Evolutionary conservation across 345 rosid species (phyloP), one percentile per base, ranked within the genome.

Genomic region (Diplotaxis tenuifolia): DNA sequence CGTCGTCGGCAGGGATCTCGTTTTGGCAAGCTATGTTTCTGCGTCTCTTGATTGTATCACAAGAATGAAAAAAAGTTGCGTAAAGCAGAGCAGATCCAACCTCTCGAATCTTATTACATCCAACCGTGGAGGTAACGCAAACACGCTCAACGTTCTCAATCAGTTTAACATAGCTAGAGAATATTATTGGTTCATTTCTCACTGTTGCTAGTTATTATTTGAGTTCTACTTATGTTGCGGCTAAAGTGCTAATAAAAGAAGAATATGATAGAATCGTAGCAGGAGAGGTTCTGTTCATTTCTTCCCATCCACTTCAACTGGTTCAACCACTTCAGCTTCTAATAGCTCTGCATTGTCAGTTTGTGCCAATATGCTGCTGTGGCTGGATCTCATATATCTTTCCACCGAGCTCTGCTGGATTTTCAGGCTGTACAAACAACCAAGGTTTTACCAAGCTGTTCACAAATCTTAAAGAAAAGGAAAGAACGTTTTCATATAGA

Each of bases 361-460:
- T 42, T 68, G 81, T 40, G 78, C 22, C 62, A 71, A n/a, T 54
- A 14, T 74, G 75, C 62, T 77, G 49, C 49, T 42, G 68, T 11
- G 56, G 64, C 74, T 79, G 83, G 1, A 95, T 88, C 88, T 92
- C 98, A 50, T 95, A 95, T 81, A 95, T 95, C 89, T 95, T 95
- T 75, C 96, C 89, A 25, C 98, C 92, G 0, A 95, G 92, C 78
- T 92, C 83, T 3, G 96, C 98, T 18, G 99, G 99, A 79, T 90
- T 83, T 71, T 92, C 99, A 12, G 98, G 96, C 99, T 95, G 88
- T 25, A 71, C 28, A 3, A 65, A 57, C 67, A 59, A 50, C 6
- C 20, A n/a, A 27, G n/a, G 23, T 52, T 19, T 14, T 18, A n/a
- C n/a, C n/a, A n/a, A n/a, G n/a, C n/a, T n/a, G n/a, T n/a, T n/a